A percentile compares a stretch with the other conserved stretches of the same genome.
Evolutionary conservation across 441 rosid species (phyloP).

Genomic region (Erodium texanum): DNA sequence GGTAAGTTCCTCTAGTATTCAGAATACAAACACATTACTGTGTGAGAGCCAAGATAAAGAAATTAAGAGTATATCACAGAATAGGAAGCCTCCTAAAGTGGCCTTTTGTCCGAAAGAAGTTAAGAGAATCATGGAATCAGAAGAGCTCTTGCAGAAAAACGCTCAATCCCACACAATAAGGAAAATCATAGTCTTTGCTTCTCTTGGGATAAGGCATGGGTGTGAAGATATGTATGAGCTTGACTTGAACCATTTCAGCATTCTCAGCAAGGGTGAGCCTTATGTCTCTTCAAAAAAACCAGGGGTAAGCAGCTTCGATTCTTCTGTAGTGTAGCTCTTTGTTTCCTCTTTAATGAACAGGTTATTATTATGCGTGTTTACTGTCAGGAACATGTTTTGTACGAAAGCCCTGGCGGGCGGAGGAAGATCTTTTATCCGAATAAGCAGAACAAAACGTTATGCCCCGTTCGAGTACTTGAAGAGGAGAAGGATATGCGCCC

Average conservation of each 20-base stretch:
- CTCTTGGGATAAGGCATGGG: slow-evolving; percentile 49
- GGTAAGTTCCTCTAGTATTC: slow-evolving; percentile 14
- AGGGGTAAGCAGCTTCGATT: slow-evolving; percentile 31
- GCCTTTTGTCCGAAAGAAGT: slow-evolving; percentile 59
- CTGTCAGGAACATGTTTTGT: slow-evolving; percentile 49
- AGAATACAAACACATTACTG: slow-evolving; percentile 9
- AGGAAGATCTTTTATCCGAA: slow-evolving; percentile 45
- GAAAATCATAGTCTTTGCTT: slow-evolving; percentile 44
- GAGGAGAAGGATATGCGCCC: slow-evolving; percentile 62
- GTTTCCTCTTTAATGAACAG: slow-evolving; percentile 3
- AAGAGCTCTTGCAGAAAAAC: slow-evolving; percentile 27
- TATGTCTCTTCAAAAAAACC: slow-evolving; percentile 37
- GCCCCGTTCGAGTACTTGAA: slow-evolving; percentile 50
- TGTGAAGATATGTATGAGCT: slow-evolving; percentile 48
- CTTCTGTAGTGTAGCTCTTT: too few relatives aligned
- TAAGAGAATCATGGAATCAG: slow-evolving; percentile 32
- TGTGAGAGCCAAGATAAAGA: slow-evolving; percentile 7
- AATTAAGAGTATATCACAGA: slow-evolving; percentile 10
- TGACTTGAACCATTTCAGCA: slow-evolving; percentile 47
- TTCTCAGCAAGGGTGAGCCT: slow-evolving; percentile 41
- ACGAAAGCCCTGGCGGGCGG: slow-evolving; percentile 40
- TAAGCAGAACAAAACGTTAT: slow-evolving; percentile 33
- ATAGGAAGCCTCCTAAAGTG: slow-evolving; percentile 33
- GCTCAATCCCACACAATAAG: slow-evolving; percentile 53
- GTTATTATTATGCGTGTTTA: neutral